Conservation (phyloP, 148 eudicot genomes). For the Nepenthes mirabilis region DNA sequence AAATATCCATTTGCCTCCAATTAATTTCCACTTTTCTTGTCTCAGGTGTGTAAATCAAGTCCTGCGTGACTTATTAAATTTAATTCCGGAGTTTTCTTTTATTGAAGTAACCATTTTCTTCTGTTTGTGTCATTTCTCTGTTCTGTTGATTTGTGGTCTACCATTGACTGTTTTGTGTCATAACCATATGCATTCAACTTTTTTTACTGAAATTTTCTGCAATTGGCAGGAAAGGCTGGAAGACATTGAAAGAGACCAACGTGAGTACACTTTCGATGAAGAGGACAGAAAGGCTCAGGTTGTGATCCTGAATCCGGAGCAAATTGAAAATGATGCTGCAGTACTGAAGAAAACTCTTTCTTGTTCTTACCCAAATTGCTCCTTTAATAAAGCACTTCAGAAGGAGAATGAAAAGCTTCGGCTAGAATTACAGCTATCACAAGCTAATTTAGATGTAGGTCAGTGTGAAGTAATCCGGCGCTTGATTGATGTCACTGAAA, state of each 20-base stretch:
- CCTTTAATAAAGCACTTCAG: constrained; percentile 59
- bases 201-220: not conserved
- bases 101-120: not conserved
- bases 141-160: not conserved
- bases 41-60: too few species aligned
- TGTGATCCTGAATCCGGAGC: constrained; percentile 73
- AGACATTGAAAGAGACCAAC: constrained; percentile 69
- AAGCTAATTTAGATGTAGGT: constrained; percentile 58
- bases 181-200: not conserved
- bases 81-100: too few species aligned
- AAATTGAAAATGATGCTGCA: constrained; percentile 32
- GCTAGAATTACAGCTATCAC: constrained; percentile 73
- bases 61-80: too few species aligned
- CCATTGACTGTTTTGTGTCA: not conserved
- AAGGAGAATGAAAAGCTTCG: constrained; percentile 92
- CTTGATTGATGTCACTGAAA: constrained; percentile 73
- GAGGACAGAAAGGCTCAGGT: constrained; percentile 74
- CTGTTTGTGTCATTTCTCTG: not conserved
- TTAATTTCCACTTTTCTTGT: too few species aligned
- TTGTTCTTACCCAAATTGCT: constrained; percentile 77
- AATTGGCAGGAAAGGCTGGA: constrained; percentile 65
- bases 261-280: constrained; percentile 80
- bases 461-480: constrained; percentile 90
- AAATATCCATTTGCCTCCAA: too few species aligned
- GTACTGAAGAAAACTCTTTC: constrained; percentile 85